These are phyloP conservation scores for Didymella exigua DNA, from an alignment of 2,329 filamentous ascomycete genomes.

Conservation along the genomic window DNA sequence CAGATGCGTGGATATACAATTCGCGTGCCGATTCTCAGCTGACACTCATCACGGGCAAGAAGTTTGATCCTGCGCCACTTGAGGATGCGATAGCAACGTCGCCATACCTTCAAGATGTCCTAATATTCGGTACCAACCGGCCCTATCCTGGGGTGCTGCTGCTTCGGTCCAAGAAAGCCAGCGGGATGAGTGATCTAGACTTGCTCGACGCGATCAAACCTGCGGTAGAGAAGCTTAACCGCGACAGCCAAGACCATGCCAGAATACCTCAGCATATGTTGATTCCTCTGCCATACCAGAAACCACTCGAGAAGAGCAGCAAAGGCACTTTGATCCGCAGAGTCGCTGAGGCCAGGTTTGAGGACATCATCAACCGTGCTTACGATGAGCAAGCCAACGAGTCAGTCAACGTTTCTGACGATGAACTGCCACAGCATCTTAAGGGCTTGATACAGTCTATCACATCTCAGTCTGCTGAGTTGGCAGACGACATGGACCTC, in stretches of 20 bases:
- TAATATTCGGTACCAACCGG: constrained; percentile 66
- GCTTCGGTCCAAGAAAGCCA: constrained; percentile 50
- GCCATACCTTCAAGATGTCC: constrained; percentile 56
- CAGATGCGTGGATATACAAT: constrained; percentile 66
- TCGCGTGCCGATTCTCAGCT: constrained; percentile 67
- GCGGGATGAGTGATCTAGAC: constrained; percentile 40
- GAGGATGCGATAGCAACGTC: constrained; percentile 61
- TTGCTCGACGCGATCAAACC: constrained; percentile 53
- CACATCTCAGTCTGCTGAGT: constrained; percentile 26
- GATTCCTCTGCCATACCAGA: constrained; percentile 50
- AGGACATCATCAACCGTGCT: constrained; percentile 52
- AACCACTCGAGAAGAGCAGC: constrained; percentile 62
- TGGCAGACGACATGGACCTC: constrained; percentile 55
- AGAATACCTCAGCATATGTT: constrained; percentile 59
- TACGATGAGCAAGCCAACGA: constrained; percentile 47
- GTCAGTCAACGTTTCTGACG: constrained; percentile 31
- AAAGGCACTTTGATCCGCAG: constrained; percentile 65
- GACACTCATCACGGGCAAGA: constrained; percentile 69
- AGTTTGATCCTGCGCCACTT: constrained; percentile 68
- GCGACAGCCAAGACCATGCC: constrained; percentile 57
- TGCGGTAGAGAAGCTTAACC: constrained; percentile 56
- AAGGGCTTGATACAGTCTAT: constrained; percentile 27
- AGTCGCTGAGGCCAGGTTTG: constrained; percentile 58
- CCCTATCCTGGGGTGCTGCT: constrained; percentile 64
- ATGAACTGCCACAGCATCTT: constrained; percentile 31